Evolutionary conservation across 352 stramenopile genomes (phyloP).

Genomic region (Pythium myriotylum): DNA sequence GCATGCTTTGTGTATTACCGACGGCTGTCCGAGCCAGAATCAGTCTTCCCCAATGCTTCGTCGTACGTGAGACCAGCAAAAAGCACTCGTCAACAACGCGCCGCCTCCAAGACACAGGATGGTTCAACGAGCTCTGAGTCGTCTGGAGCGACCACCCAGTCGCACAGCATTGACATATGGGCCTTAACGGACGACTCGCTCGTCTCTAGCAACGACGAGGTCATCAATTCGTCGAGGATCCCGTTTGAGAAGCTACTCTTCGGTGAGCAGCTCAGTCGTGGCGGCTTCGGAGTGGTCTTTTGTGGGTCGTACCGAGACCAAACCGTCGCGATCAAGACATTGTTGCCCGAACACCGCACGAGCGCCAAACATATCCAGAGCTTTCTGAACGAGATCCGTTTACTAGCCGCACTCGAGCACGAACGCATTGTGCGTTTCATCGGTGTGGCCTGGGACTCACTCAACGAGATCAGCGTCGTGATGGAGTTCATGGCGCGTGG

Average conservation of each 20-base stretch:
- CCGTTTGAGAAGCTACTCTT: constrained; percentile 44
- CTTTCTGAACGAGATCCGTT: constrained; percentile 51
- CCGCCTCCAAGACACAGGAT: neutral
- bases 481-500: constrained; percentile 31
- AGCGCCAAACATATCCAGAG: constrained; percentile 47
- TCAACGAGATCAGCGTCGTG: constrained; percentile 20
- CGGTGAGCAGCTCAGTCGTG: constrained; percentile 39
- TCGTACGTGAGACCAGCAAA: constrained; percentile 1
- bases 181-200: too few relatives aligned
- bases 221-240: constrained; percentile 32
- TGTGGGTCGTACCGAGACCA: constrained; percentile 40
- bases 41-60: neutral
- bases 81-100: neutral
- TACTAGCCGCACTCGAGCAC: constrained; percentile 61
- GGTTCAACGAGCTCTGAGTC: neutral
- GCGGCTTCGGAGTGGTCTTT: constrained; percentile 53
- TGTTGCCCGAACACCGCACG: constrained; percentile 46
- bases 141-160: neutral
- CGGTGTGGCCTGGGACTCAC: constrained; percentile 53
- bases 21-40: neutral
- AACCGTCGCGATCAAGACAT: constrained; percentile 55
- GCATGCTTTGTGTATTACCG: constrained; percentile 7
- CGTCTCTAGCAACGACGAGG: too few relatives aligned
- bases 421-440: constrained; percentile 63
- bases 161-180: neutral